Evolutionary conservation across 805 yeast genomes (phyloP), one percentile per base, ranked within the genome.

Genomic region (Candida piceae): DNA sequence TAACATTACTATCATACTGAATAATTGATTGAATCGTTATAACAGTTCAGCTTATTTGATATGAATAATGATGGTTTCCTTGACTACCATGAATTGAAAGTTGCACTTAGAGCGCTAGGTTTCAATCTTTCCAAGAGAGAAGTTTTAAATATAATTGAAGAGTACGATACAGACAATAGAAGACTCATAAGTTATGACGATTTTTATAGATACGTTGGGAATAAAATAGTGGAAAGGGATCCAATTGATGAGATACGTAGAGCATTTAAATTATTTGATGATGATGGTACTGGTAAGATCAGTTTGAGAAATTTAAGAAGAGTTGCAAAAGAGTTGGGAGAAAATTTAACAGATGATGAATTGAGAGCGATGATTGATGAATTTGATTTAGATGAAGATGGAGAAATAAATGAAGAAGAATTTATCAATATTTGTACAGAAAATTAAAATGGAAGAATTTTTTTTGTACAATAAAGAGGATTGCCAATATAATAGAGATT

Each of bases 281-380:
- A 84, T 42, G 96, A 87, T 50, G 71, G 70, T 34, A 87, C 94
- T 0, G 97, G 97, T 0, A 84, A 81, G 55, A 88, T 89, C 45
- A 76, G 84, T 38, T 66, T 90, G 34, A 73, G 89, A 46, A 84
- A 88, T 55, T 70, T 93, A 41, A 76, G 94, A 58, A 73, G 93
- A 42, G 95, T 90, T 2, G 93, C 97, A 9, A 84, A 84, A 49
- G 97, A 90, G 48, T 64, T 93, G 40, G 97, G 96, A 3, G 98
- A 93, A 59, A 84, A 82, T 49, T 65, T 93, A 40, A 80, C 86
- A 5, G 99, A 93, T 49, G 96, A 87, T 41, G 98, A 93, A 55
- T 67, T 93, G 35, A 73, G 84, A 48, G 97, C 97, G 4, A 93
- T 93, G 98, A 93, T 93, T 46, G 96, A 89, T 44, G 97, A 90